Conservation (phyloP, 345 rosid species). For the Mercurialis annua region DNA sequence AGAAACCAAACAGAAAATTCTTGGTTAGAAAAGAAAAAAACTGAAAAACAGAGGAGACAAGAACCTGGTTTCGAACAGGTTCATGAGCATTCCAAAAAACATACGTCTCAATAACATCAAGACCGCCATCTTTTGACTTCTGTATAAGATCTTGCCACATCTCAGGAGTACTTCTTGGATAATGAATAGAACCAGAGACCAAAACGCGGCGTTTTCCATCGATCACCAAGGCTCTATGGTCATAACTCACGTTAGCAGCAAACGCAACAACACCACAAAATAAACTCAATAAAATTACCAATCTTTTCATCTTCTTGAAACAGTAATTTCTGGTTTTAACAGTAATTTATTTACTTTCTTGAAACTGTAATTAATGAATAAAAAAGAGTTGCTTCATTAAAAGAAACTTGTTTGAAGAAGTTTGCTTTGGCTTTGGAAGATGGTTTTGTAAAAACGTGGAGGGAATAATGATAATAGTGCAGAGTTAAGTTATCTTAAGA, state of each 20-base stretch:
- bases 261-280: constrained; percentile 29
- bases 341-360: not conserved
- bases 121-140: constrained; percentile 95
- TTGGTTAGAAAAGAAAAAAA: not conserved
- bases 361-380: not conserved
- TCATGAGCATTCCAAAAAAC: constrained; percentile 91
- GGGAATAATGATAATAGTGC: not conserved
- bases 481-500: constrained; percentile 2
- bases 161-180: constrained; percentile 96
- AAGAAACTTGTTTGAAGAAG: not conserved
- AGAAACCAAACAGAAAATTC: constrained; percentile 21
- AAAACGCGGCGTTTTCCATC: constrained; percentile 72
- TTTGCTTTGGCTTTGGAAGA: not conserved
- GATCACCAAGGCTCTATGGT: constrained; percentile 68
- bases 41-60: not conserved
- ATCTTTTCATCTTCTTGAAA: not conserved
- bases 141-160: constrained; percentile 97
- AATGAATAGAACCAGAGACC: constrained; percentile 91
- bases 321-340: too few species aligned
- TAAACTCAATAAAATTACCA: not conserved
- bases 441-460: not conserved
- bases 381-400: not conserved
- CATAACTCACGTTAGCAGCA: constrained; percentile 66
- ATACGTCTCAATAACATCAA: constrained; percentile 87
- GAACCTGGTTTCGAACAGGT: constrained; percentile 76